Evolutionary conservation across 2,329 filamentous ascomycete species (phyloP).

Genomic region (Pezicula carpinea): DNA sequence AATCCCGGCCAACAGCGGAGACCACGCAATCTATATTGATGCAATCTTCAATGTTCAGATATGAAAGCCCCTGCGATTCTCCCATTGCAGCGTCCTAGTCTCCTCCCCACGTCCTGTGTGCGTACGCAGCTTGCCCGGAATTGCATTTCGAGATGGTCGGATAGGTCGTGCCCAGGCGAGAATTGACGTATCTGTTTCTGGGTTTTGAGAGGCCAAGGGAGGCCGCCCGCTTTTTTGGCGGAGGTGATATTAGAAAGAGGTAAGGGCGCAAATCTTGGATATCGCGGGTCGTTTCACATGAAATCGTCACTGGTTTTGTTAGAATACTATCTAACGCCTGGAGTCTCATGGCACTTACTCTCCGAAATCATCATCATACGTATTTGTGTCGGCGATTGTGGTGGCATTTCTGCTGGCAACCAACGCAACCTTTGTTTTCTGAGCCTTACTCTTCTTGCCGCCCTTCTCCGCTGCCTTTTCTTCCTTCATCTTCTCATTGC

Average conservation of each 20-base stretch:
- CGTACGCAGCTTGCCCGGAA: background rate
- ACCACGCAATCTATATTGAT: constrained; percentile 15
- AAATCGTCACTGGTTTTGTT: constrained; percentile 57
- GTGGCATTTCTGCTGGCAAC: constrained; percentile 55
- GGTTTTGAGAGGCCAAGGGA: constrained; percentile 4
- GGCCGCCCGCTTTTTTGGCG: constrained; percentile 5
- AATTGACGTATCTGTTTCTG: constrained; percentile 5
- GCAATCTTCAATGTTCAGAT: constrained; percentile 9
- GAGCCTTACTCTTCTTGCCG: constrained; percentile 94
- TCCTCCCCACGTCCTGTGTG: constrained; percentile 1
- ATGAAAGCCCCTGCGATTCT: constrained; percentile 15
- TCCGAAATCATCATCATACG: constrained; percentile 81
- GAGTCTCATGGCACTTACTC: constrained; percentile 59
- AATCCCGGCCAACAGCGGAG: constrained; percentile 8
- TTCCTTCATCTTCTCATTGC: constrained; percentile 98
- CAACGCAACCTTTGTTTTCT: constrained; percentile 88
- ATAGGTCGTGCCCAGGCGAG: constrained; percentile 3
- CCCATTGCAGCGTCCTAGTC: constrained; percentile 10
- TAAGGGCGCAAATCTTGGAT: constrained; percentile 7
- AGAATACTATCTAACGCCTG: constrained; percentile 8
- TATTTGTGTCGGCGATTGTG: constrained; percentile 62
- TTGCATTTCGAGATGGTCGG: constrained; percentile 6
- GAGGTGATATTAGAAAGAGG: constrained; percentile 5
- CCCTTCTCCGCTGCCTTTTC: constrained; percentile 93
- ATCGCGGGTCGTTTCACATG: constrained; percentile 50